Evolutionary conservation across 352 stramenopile species (phyloP), one percentile per base, ranked within the genome.

Genomic region (Peronospora belbahrii): DNA sequence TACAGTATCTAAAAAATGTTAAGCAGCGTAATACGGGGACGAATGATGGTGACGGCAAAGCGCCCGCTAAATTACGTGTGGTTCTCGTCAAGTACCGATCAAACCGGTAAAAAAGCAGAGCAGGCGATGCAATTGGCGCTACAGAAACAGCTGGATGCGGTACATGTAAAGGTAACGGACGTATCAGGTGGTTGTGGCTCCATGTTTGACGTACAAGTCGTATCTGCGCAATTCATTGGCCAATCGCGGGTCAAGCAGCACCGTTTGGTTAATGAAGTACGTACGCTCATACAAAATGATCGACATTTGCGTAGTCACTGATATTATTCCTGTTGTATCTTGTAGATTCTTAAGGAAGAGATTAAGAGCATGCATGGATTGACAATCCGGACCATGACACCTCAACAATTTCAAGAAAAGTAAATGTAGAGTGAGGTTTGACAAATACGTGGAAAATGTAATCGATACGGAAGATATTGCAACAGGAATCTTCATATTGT

Each of bases 161-260:
- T 74, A 33, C 72, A 93, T 59, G 81, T 93, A 40, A 85, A 87
- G 37, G 82, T 95, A 18, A 67, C 74, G 17, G 84, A 95, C 59
- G 80, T 95, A 19, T 94, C 83, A 13, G 85, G 85, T 44, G 85
- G 85, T 45, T 95, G 85, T 48, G 85, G 85, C 46, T 84, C 79
- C 52, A 93, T 93, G 79, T 95, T 85, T 57, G 70, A 94, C 52
- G 73, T 95, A 30, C 74, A 93, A 48, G 80, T 95, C 15, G 78
- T 70, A 24, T 95, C 85, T 13, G 47, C 78, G 23, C 66, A 76
- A 31, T 95, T 95, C 22, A 59, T 59, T 2, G 82, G 82, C 17
- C 74, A 93, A 56, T 78, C 70, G 52, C 83, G 80, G 53, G 75
- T 95, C 57, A 87, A 89, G 64, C 83, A 94, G 63, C 81, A 92